phyloP scores from a whole-genome alignment of 75 land plant genomes.

The Selaginella moellendorffii region DNA sequence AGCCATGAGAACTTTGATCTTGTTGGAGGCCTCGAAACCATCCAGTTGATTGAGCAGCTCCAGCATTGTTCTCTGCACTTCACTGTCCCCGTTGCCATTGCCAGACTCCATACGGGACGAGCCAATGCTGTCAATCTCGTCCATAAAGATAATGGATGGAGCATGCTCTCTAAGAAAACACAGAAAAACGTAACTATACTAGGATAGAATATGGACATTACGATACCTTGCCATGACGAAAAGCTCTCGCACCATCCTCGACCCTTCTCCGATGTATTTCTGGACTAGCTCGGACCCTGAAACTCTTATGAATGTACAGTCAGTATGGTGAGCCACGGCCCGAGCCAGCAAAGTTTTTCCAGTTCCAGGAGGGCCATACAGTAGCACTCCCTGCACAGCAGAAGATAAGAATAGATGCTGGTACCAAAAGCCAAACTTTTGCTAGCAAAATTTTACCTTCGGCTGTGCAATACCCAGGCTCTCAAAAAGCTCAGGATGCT shows the following conservation, averaged over 20 bases:
- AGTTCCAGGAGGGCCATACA: constrained; percentile 5
- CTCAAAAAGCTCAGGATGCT: constrained; percentile 4
- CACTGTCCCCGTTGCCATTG: constrained; percentile 9
- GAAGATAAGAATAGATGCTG: not conserved
- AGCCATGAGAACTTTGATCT: constrained; percentile 5
- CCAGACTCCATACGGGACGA: constrained; percentile 9
- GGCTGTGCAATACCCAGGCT: constrained; percentile 7
- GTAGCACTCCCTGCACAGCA: not conserved
- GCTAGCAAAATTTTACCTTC: not conserved
- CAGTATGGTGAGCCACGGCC: constrained; percentile 5
- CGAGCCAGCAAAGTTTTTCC: constrained; percentile 7
- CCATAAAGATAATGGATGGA: constrained; percentile 7
- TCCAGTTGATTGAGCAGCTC: constrained; percentile 10
- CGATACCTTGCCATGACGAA: constrained; percentile 6
- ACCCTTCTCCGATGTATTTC: constrained; percentile 9
- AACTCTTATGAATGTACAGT: constrained; percentile 8
- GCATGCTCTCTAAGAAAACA: constrained; percentile 5
- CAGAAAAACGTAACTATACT: not conserved
- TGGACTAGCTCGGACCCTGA: constrained; percentile 6
- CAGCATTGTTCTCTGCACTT: constrained; percentile 6
- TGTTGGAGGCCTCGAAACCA: constrained; percentile 7
- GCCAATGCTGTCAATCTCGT: constrained; percentile 8
- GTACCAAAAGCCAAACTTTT: not conserved
- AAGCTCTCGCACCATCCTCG: constrained; percentile 7
- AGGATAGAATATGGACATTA: not conserved